Percentiles rank a stretch among this genome's conserved stretches.
Conservation (phyloP, 441 rosid species). For the Aleurites moluccanus region DNA sequence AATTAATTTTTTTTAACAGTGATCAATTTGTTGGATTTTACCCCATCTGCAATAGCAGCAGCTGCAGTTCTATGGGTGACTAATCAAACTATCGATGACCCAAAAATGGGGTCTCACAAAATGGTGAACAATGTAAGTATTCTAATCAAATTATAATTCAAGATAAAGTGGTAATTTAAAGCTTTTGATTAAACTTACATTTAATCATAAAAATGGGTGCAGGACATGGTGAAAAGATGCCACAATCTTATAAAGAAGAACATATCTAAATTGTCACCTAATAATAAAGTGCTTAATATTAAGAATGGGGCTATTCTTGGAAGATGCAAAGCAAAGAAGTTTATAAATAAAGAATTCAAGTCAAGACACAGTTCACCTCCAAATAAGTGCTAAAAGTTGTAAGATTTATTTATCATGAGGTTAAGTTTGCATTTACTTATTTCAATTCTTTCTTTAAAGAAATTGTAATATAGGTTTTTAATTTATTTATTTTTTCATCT, state of each 20-base stretch:
- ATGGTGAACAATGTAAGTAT: conserved; percentile 33
- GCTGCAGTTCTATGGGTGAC: conserved; percentile 34
- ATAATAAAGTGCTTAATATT: conserved; percentile 7
- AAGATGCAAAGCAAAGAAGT: conserved; percentile 18
- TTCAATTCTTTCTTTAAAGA: conserved; percentile 1
- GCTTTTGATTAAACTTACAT: no score
- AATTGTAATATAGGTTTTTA: neutral
- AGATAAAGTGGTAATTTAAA: no score
- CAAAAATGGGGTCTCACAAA: conserved; percentile 25
- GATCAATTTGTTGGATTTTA: conserved; percentile 35
- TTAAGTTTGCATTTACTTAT: neutral
- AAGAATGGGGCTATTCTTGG: neutral
- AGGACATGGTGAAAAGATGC: conserved; percentile 40
- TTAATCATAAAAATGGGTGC: conserved; percentile 20
- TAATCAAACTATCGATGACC: conserved; percentile 20
- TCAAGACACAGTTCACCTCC: neutral
- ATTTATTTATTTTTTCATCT: neutral
- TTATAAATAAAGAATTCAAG: conserved; percentile 1
- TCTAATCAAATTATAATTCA: neutral
- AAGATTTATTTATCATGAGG: neutral
- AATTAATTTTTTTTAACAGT: conserved; percentile 24
- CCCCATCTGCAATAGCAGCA: conserved; percentile 43
- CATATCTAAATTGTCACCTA: neutral
- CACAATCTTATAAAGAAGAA: conserved; percentile 27
- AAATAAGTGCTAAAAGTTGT: neutral